Evolutionary conservation across 176 grass and related monocot species (phyloP).

Genomic region (Carex pumila): DNA sequence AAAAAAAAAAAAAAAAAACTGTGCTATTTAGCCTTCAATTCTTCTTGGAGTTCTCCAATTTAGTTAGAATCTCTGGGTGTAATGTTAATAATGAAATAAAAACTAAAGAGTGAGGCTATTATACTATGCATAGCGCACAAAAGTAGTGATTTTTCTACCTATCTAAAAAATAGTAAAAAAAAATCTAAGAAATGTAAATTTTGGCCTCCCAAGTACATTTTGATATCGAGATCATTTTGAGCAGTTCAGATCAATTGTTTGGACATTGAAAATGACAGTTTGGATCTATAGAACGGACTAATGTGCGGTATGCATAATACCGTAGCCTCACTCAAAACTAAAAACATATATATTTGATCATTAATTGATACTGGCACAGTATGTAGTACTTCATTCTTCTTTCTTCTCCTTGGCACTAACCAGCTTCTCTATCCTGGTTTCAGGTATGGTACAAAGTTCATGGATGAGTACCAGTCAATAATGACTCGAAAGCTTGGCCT

Average conservation of each 20-base stretch:
- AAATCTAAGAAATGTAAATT: too few species aligned
- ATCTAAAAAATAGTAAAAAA: too few species aligned
- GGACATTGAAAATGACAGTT: too few species aligned
- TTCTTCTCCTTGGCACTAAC: neutral
- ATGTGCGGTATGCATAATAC: too few species aligned
- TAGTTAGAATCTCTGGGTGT: neutral
- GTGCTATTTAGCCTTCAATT: neutral
- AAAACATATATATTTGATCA: neutral
- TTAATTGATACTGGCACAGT: neutral
- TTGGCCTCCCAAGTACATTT: too few species aligned
- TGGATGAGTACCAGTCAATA: conserved; percentile 97
- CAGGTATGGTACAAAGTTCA: conserved; percentile 94
- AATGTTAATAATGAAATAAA: neutral
- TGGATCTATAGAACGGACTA: too few species aligned
- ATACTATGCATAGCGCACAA: too few species aligned
- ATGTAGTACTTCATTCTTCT: neutral
- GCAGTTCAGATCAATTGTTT: too few species aligned
- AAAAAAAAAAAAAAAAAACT: neutral
- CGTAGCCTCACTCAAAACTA: neutral
- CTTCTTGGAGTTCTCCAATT: neutral
- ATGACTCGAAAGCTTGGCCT: conserved; percentile 90
- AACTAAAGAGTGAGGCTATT: too few species aligned
- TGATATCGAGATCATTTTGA: too few species aligned
- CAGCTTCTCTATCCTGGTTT: neutral
- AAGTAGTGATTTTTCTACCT: too few species aligned